Conservation (phyloP, 805 yeast genomes). For the Candida ovalis region DNA sequence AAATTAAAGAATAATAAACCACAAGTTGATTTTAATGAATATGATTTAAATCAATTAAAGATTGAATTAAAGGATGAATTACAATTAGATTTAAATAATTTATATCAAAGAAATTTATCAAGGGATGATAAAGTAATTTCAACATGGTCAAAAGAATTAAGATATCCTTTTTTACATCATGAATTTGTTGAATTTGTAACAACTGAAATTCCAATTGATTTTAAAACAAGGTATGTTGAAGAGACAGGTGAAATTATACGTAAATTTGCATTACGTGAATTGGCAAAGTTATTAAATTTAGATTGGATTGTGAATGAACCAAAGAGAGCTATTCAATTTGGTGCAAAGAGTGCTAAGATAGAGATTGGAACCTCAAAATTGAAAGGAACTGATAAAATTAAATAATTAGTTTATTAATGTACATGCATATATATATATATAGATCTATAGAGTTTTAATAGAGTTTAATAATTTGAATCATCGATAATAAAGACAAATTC, state of each 20-base stretch:
- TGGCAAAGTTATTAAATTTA: constrained; percentile 47
- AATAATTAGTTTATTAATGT: background rate
- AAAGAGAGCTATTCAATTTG: constrained; percentile 95
- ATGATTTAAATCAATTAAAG: constrained; percentile 23
- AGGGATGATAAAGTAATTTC: constrained; percentile 89
- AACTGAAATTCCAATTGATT: constrained; percentile 44
- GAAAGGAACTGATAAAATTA: constrained; percentile 64
- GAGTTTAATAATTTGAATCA: background rate
- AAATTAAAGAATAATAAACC: constrained; percentile 19
- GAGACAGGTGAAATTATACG: constrained; percentile 32
- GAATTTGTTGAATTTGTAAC: constrained; percentile 50
- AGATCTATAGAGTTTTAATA: no score
- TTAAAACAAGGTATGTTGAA: constrained; percentile 36
- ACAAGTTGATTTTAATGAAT: constrained; percentile 12
- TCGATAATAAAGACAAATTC: constrained; percentile 24
- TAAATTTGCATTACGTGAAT: constrained; percentile 57
- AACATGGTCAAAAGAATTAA: constrained; percentile 81
- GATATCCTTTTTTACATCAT: constrained; percentile 82
- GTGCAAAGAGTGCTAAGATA: constrained; percentile 93
- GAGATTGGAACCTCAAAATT: constrained; percentile 71
- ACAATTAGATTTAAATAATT: constrained; percentile 63
- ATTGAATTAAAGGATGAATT: constrained; percentile 54
- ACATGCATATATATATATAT: constrained; percentile 2
- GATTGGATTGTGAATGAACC: constrained; percentile 63
- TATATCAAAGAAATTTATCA: constrained; percentile 78